Evolutionary conservation across 2,329 filamentous ascomycete genomes (phyloP).

Genomic region (Pestalotiopsis sp.): DNA sequence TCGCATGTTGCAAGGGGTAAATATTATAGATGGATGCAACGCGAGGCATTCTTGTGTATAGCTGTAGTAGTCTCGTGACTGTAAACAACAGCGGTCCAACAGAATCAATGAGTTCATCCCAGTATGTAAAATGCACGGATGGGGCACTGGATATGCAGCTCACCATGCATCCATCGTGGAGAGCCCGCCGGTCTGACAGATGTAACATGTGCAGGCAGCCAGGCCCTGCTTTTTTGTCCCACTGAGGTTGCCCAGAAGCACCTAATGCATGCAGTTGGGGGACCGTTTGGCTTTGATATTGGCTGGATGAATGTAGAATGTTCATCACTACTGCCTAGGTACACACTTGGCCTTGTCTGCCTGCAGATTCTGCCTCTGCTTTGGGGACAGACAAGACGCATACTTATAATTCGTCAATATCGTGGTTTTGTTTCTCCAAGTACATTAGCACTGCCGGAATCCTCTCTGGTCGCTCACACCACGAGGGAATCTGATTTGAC

Average conservation of each 20-base stretch:
- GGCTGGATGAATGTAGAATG: background rate
- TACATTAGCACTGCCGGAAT: background rate
- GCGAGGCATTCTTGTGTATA: too few species aligned
- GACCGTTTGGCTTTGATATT: background rate
- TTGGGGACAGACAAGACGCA: background rate
- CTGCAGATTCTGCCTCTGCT: background rate
- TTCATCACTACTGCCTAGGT: background rate
- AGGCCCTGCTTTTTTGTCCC: background rate
- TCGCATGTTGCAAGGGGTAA: too few species aligned
- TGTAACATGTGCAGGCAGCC: background rate
- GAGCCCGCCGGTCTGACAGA: background rate
- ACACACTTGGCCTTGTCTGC: constrained; percentile 6
- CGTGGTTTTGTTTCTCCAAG: background rate
- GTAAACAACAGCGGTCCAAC: background rate
- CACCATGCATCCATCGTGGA: background rate
- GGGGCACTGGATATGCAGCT: background rate
- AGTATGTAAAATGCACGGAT: too few species aligned
- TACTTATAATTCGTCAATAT: background rate
- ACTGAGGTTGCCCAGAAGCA: background rate
- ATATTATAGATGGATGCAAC: too few species aligned
- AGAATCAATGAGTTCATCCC: too few species aligned
- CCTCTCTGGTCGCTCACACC: too few species aligned
- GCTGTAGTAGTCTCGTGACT: too few species aligned
- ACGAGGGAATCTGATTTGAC: background rate
- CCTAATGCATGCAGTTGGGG: background rate